These are phyloP conservation scores for Colletotrichum melonis DNA, from an alignment of 2,329 filamentous ascomycete genomes.

Conservation along the genomic window DNA sequence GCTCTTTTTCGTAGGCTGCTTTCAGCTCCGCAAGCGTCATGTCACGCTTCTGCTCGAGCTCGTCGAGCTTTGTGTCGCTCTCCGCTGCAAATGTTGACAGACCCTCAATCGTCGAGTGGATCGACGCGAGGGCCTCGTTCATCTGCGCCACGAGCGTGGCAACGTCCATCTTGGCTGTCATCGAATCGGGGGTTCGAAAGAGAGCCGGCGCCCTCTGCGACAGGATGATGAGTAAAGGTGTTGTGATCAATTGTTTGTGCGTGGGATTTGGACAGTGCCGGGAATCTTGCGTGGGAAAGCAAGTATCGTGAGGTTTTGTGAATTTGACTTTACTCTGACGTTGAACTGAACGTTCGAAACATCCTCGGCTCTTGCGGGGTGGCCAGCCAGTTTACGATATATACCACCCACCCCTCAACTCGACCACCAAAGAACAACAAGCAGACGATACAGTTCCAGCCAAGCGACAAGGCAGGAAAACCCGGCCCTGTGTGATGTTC, in stretches of 20 bases:
- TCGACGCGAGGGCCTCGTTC: constrained; percentile 53
- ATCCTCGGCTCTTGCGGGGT: constrained; percentile 3
- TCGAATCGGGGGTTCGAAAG: constrained; percentile 2
- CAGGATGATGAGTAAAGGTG: neutral
- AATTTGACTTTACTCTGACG: constrained; percentile 11
- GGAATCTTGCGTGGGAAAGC: neutral
- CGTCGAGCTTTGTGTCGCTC: constrained; percentile 51
- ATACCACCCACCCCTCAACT: constrained; percentile 25
- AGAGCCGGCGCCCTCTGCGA: constrained; percentile 10
- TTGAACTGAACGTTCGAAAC: constrained; percentile 15
- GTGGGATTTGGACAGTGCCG: neutral
- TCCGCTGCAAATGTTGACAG: constrained; percentile 43
- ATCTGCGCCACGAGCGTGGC: constrained; percentile 54
- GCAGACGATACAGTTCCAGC: constrained; percentile 5
- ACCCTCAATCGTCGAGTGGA: constrained; percentile 49
- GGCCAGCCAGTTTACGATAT: constrained; percentile 27
- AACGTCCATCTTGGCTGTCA: constrained; percentile 45
- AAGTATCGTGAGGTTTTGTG: constrained; percentile 12
- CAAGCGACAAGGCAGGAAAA: constrained; percentile 15
- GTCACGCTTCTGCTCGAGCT: constrained; percentile 52
- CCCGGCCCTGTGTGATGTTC: constrained; percentile 23
- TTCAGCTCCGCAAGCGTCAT: constrained; percentile 46
- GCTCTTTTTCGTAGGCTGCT: constrained; percentile 45
- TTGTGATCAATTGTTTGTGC: neutral
- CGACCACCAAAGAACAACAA: neutral